phyloP scores from a whole-genome alignment of 2,329 filamentous ascomycete genomes.

The Penicillium sp. region DNA sequence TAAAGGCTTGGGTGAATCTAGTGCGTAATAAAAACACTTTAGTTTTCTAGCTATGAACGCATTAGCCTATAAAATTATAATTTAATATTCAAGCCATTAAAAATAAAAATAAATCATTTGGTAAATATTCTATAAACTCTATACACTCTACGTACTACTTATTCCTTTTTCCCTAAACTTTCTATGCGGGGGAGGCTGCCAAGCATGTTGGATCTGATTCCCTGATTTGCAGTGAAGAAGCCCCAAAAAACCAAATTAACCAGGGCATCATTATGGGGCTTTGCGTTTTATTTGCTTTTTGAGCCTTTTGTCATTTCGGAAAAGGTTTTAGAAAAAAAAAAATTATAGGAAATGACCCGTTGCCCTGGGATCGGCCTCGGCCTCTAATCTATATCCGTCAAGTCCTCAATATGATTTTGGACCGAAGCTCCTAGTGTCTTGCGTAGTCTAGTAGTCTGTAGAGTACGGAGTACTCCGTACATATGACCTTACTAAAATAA shows the following conservation, averaged over 20 bases:
- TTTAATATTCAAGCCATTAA: background rate
- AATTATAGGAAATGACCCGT: background rate
- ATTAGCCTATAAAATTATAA: background rate
- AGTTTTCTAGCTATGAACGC: conserved; percentile 3
- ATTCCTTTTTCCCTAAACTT: conserved; percentile 13
- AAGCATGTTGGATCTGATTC: conserved; percentile 22
- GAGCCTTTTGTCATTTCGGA: background rate
- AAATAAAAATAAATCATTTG: background rate
- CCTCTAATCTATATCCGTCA: background rate
- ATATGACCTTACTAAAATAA: background rate
- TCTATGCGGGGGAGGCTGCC: conserved; percentile 28
- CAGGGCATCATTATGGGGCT: background rate
- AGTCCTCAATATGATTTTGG: background rate
- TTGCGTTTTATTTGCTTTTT: conserved; percentile 2
- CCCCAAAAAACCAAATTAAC: conserved; percentile 4
- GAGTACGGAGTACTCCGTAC: background rate
- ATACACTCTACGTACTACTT: background rate
- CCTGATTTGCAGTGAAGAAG: conserved; percentile 26
- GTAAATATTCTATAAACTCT: background rate
- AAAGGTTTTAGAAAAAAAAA: background rate
- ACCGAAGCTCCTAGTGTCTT: background rate
- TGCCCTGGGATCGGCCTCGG: conserved; percentile 1
- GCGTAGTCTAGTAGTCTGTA: background rate
- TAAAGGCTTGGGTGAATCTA: conserved; percentile 6
- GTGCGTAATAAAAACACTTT: conserved; percentile 21